Evolutionary conservation across 225 moss, liverwort and hornwort species (phyloP).

Genomic region (Anthoceros angustus): DNA sequence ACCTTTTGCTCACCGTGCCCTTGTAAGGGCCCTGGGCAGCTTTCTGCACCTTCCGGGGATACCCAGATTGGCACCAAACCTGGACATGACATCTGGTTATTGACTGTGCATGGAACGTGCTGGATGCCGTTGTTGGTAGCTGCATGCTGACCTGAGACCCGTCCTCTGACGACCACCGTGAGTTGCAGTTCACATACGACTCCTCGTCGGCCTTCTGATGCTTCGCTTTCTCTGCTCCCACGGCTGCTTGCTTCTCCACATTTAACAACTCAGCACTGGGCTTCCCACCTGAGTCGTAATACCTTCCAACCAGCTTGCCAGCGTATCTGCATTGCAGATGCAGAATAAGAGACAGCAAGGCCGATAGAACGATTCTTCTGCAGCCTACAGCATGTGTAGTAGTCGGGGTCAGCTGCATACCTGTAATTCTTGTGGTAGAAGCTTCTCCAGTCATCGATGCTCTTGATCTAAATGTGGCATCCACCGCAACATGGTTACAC

Average conservation of each 20-base stretch:
- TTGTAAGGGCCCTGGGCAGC: background rate
- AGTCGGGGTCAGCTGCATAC: constrained; percentile 25
- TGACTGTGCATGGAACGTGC: background rate
- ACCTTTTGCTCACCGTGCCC: background rate
- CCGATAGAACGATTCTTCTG: background rate
- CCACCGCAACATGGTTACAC: background rate
- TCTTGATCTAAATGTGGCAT: constrained; percentile 45
- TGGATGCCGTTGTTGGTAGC: background rate
- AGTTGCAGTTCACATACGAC: constrained; percentile 71
- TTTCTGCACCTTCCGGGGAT: background rate
- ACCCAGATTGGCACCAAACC: background rate
- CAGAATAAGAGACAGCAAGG: background rate
- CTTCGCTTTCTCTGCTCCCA: constrained; percentile 30
- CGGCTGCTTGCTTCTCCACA: constrained; percentile 33
- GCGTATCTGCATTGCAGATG: constrained; percentile 33
- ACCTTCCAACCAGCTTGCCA: constrained; percentile 64
- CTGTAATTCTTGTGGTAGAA: constrained; percentile 60
- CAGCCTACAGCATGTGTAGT: background rate
- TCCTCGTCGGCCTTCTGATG: constrained; percentile 52
- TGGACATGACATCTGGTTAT: background rate
- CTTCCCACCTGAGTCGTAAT: constrained; percentile 50
- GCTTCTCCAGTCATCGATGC: constrained; percentile 66
- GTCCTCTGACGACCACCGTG: constrained; percentile 50
- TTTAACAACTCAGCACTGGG: constrained; percentile 38
- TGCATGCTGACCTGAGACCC: constrained; percentile 15